A percentile compares a stretch with the other conserved stretches of the same genome.
Evolutionary conservation across 2,329 filamentous ascomycete genomes (phyloP).

Genomic region (Nemania diffusa): DNA sequence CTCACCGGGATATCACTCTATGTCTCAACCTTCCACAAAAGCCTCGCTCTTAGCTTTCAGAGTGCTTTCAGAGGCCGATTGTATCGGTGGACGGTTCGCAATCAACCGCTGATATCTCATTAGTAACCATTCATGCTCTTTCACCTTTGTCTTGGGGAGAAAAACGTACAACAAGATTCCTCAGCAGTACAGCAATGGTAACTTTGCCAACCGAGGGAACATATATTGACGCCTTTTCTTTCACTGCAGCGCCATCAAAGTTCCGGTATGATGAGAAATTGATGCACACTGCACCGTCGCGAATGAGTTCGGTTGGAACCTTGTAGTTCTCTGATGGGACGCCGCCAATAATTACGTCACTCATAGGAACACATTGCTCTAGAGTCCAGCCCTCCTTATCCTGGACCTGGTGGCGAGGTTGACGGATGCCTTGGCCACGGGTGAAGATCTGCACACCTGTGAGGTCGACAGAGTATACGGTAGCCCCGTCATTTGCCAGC

Average conservation of each 20-base stretch:
- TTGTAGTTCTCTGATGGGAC: constrained; percentile 91
- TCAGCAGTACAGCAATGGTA: constrained; percentile 88
- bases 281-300: constrained; percentile 95
- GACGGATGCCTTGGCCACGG: constrained; percentile 85
- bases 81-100: constrained; percentile 58
- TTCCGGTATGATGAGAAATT: constrained; percentile 98
- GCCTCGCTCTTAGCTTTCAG: constrained; percentile 49
- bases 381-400: constrained; percentile 84
- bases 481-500: constrained; percentile 94
- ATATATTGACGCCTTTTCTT: constrained; percentile 96
- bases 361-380: constrained; percentile 83
- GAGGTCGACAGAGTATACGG: constrained; percentile 94
- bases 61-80: constrained; percentile 46
- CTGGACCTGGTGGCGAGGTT: constrained; percentile 84
- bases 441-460: constrained; percentile 93
- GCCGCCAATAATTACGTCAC: constrained; percentile 94
- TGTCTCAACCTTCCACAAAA: constrained; percentile 45
- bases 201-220: constrained; percentile 98
- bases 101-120: constrained; percentile 58
- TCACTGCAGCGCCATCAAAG: constrained; percentile 84
- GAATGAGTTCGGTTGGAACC: constrained; percentile 82
- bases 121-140: constrained; percentile 37
- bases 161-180: constrained; percentile 83
- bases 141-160: background rate
- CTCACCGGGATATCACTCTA: constrained; percentile 1